These are phyloP conservation scores for Gloeopeniophorella convolvens DNA, from an alignment of 768 basidiomycete species.

Conservation along the genomic window DNA sequence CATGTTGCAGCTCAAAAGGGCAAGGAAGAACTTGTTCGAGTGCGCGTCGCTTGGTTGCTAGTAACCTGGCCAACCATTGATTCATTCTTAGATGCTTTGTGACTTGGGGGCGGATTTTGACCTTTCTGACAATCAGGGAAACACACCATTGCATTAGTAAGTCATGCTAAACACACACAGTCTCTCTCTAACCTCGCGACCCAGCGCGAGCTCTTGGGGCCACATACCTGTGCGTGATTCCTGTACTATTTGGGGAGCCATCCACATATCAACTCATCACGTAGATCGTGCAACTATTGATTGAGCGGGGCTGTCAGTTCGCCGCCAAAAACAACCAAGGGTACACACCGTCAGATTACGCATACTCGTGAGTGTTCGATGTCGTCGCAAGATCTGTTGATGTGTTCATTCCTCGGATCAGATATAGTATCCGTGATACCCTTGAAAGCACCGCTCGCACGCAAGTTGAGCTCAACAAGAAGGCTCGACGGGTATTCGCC, in stretches of 20 bases:
- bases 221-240: slow-evolving; percentile 59
- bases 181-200: slow-evolving; percentile 8
- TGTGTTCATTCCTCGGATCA: slow-evolving; percentile 28
- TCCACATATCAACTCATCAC: slow-evolving; percentile 22
- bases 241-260: background rate
- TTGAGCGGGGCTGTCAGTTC: slow-evolving; percentile 85
- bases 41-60: slow-evolving; percentile 33
- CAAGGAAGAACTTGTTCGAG: slow-evolving; percentile 83
- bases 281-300: slow-evolving; percentile 77
- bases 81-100: slow-evolving; percentile 66
- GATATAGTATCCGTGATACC: slow-evolving; percentile 68
- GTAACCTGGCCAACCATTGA: slow-evolving; percentile 14
- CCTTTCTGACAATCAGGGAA: slow-evolving; percentile 85
- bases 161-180: slow-evolving; percentile 27
- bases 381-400: slow-evolving; percentile 7
- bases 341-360: slow-evolving; percentile 89
- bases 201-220: slow-evolving; percentile 83
- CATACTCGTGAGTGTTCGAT: slow-evolving; percentile 62
- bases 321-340: slow-evolving; percentile 83
- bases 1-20: slow-evolving; percentile 86
- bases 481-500: slow-evolving; percentile 63
- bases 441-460: slow-evolving; percentile 74
- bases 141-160: slow-evolving; percentile 90
- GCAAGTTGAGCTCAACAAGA: slow-evolving; percentile 77
- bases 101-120: slow-evolving; percentile 89